A percentile compares a stretch with the other conserved stretches of the same genome.
Conservation (phyloP, 176 grass and related monocot species). For the Pontederia paniculata region DNA sequence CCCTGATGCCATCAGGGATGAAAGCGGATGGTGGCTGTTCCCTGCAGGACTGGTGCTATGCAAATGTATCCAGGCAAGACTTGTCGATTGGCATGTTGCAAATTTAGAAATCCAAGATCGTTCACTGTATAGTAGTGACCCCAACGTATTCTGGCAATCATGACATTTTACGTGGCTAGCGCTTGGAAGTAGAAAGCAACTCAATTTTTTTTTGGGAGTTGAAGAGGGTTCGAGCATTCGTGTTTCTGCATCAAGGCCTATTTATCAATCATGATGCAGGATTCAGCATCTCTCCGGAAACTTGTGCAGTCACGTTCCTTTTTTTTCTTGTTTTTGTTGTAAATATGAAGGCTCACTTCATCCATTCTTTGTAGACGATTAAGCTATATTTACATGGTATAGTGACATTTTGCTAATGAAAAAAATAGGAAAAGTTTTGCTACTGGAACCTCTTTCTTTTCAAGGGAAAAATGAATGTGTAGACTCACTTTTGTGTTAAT, state of each 20-base stretch:
- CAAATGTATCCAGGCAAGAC: slow-evolving; percentile 98
- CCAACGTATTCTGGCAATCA: slow-evolving; percentile 85
- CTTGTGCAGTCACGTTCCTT: slow-evolving; percentile 43
- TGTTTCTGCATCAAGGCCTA: slow-evolving; percentile 37
- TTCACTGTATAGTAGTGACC: slow-evolving; percentile 82
- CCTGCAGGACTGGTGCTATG: slow-evolving; percentile 63
- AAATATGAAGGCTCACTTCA: slow-evolving; percentile 67
- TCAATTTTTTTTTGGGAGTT: slow-evolving; percentile 30
- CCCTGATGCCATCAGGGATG: slow-evolving; percentile 46
- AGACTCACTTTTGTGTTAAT: no score
- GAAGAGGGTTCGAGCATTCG: slow-evolving; percentile 5
- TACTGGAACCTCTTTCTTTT: neutral
- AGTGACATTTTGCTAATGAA: neutral
- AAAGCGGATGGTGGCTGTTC: slow-evolving; percentile 99
- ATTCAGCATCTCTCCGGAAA: slow-evolving; percentile 26
- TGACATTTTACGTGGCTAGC: slow-evolving; percentile 38
- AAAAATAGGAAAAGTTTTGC: slow-evolving; percentile 3
- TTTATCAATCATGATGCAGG: slow-evolving; percentile 35
- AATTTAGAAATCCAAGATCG: slow-evolving; percentile 99
- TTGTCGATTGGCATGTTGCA: slow-evolving; percentile 97
- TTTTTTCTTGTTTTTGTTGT: slow-evolving; percentile 39
- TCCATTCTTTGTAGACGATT: slow-evolving; percentile 89
- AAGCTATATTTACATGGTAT: slow-evolving; percentile 4
- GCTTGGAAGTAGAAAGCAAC: slow-evolving; percentile 18
- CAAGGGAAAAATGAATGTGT: no score